Conservation (phyloP, 2,329 filamentous ascomycete genomes). For the Didymella pinodella region DNA sequence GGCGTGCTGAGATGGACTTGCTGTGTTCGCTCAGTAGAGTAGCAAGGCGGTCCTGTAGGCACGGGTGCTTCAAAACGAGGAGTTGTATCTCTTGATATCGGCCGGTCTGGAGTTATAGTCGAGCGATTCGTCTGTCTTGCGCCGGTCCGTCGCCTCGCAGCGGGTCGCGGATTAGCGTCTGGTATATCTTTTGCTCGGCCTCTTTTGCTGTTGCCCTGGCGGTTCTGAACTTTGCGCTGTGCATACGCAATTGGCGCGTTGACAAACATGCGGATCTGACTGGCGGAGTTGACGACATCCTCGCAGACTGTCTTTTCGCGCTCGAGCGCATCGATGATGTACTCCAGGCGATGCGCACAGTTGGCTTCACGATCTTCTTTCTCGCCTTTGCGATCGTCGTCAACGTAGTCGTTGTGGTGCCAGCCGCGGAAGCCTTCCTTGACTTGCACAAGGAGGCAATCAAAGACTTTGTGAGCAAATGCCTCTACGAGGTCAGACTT, state of each 20-base stretch:
- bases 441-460: slow-evolving; percentile 42
- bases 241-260: slow-evolving; percentile 48
- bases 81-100: slow-evolving; percentile 17
- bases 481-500: slow-evolving; percentile 41
- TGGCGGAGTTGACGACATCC: slow-evolving; percentile 47
- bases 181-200: slow-evolving; percentile 30
- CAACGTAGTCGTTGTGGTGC: slow-evolving; percentile 47
- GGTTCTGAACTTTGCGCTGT: slow-evolving; percentile 44
- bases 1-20: not conserved
- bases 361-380: slow-evolving; percentile 44
- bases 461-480: slow-evolving; percentile 46
- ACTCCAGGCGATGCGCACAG: slow-evolving; percentile 41
- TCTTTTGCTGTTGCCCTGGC: slow-evolving; percentile 47
- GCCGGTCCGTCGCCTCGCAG: slow-evolving; percentile 22
- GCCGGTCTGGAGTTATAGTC: slow-evolving; percentile 12
- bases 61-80: slow-evolving; percentile 13
- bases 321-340: slow-evolving; percentile 42
- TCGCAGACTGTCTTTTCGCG: slow-evolving; percentile 50
- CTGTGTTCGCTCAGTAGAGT: slow-evolving; percentile 5
- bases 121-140: slow-evolving; percentile 20
- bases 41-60: slow-evolving; percentile 8
- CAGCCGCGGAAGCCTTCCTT: slow-evolving; percentile 46
- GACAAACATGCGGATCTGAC: slow-evolving; percentile 50
- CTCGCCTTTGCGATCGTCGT: slow-evolving; percentile 47
- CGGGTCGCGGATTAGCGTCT: slow-evolving; percentile 12